These are phyloP conservation scores for Termitomyces sp. DNA, from an alignment of 1,284 basidiomycete species.

Conservation along the genomic window DNA sequence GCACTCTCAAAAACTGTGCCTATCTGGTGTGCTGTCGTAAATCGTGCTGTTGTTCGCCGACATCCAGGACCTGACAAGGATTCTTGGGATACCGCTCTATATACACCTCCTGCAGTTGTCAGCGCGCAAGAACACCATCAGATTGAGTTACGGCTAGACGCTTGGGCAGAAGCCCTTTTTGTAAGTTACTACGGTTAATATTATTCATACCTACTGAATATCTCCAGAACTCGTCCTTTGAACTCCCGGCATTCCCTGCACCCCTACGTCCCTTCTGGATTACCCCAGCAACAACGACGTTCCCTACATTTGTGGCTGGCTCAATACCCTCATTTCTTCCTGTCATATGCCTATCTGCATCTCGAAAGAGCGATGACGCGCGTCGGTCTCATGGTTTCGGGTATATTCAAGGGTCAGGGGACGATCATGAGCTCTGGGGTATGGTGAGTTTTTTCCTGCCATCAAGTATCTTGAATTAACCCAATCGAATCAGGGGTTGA, in stretches of 20 bases:
- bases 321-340: slow-evolving; percentile 44
- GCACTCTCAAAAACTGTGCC: slow-evolving; percentile 93
- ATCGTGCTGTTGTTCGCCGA: slow-evolving; percentile 54
- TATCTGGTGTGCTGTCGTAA: slow-evolving; percentile 93
- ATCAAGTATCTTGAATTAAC: not conserved
- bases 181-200: slow-evolving; percentile 30
- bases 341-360: slow-evolving; percentile 76
- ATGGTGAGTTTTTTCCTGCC: slow-evolving; percentile 41
- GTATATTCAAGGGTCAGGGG: slow-evolving; percentile 86
- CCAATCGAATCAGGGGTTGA: slow-evolving; percentile 42
- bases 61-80: slow-evolving; percentile 23
- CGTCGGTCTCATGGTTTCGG: slow-evolving; percentile 59
- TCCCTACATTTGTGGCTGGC: slow-evolving; percentile 21
- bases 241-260: slow-evolving; percentile 26
- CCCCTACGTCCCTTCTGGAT: slow-evolving; percentile 37
- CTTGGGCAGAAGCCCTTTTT: slow-evolving; percentile 60
- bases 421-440: slow-evolving; percentile 87
- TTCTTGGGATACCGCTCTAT: slow-evolving; percentile 51
- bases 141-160: slow-evolving; percentile 59
- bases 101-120: slow-evolving; percentile 62
- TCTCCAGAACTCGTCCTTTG: slow-evolving; percentile 32
- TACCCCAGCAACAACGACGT: slow-evolving; percentile 31
- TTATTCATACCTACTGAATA: not conserved
- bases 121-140: slow-evolving; percentile 72
- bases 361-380: slow-evolving; percentile 57